Evolutionary conservation across 306 rosid genomes (phyloP), one percentile per base, ranked within the genome.

Genomic region (Vachellia pachyceras): DNA sequence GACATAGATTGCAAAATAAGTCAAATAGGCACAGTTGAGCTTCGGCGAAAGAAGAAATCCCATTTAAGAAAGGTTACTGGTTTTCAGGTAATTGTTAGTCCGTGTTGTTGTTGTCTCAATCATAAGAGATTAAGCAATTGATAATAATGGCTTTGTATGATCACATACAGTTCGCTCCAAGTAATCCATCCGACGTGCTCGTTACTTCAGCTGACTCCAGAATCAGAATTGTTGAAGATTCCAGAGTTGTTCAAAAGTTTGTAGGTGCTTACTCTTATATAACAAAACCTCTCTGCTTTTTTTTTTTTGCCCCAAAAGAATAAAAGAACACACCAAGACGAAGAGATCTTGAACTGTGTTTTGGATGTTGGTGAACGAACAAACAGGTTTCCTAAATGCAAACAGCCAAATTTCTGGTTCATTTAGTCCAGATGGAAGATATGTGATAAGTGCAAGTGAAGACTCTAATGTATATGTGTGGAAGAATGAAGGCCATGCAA

Each of bases 191-290:
- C 45, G 86, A 89, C 86, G 88, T 89, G 76, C 90, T 94, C 37
- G 89, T 94, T 66, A 91, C 98, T 46, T 91, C 95, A 15, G 97
- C 95, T 3, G 98, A 94, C 86, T 91, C 95, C 4, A 91, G 94
- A 45, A 85, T 89, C 78, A 87, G 94, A 63, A 84, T 90, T 55
- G 54, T 91, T 77, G 90, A 89, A 18, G 94, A 91, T 39, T 77
- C 90, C 55, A 87, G 85, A 22, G 61, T 85, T 1, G 80, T 84
- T 85, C 97, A 94, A 0, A 90, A 88, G 85, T 94, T 86, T 39
- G 82, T 7, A 90, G 97, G 98, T 93, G 46, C n/a, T 46, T 25
- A 20, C 36, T 64, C 45, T 42, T 3, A 5, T 22, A 9, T 11
- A 20, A 54, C 20, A 22, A 69, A 42, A 29, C 68, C 17, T 13